Conservation (phyloP, 2,329 filamentous ascomycete genomes). For the Aspergillus eucalypticola region DNA sequence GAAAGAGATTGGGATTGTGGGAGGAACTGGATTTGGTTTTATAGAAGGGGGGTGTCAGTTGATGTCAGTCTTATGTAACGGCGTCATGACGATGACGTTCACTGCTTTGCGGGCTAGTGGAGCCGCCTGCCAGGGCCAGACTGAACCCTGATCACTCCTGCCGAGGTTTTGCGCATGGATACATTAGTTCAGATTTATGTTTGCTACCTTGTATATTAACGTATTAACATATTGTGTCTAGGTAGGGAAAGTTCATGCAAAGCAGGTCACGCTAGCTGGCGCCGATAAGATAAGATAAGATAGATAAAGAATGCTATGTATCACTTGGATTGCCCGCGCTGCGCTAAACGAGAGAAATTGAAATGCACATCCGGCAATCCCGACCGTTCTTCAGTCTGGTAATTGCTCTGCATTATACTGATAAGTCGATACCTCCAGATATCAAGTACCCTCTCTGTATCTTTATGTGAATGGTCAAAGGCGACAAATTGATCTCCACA, state of each 20-base stretch:
- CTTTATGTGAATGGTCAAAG: conserved; percentile 9
- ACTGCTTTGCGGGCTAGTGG: neutral
- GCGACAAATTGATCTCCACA: conserved; percentile 11
- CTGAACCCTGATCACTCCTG: neutral
- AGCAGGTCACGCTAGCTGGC: neutral
- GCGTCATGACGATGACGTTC: conserved; percentile 4
- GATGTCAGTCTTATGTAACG: conserved; percentile 26
- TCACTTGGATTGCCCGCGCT: neutral
- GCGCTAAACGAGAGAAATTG: conserved; percentile 19
- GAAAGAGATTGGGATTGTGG: neutral
- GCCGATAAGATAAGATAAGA: neutral
- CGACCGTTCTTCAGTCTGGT: conserved; percentile 15
- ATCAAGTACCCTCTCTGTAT: conserved; percentile 8
- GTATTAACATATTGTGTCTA: too few relatives aligned
- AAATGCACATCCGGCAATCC: conserved; percentile 11
- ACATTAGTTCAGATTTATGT: too few relatives aligned
- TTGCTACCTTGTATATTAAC: too few relatives aligned
- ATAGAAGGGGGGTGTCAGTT: conserved; percentile 6
- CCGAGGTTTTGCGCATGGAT: neutral
- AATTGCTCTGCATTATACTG: conserved; percentile 20
- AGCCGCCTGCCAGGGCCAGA: neutral
- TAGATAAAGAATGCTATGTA: neutral
- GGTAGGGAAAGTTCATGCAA: too few relatives aligned
- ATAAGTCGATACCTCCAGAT: conserved; percentile 24
- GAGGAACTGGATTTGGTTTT: neutral